Percentiles rank a stretch among this genome's conserved stretches.
Evolutionary conservation across 345 rosid species (phyloP).

Genomic region (Eucalyptus decipiens): DNA sequence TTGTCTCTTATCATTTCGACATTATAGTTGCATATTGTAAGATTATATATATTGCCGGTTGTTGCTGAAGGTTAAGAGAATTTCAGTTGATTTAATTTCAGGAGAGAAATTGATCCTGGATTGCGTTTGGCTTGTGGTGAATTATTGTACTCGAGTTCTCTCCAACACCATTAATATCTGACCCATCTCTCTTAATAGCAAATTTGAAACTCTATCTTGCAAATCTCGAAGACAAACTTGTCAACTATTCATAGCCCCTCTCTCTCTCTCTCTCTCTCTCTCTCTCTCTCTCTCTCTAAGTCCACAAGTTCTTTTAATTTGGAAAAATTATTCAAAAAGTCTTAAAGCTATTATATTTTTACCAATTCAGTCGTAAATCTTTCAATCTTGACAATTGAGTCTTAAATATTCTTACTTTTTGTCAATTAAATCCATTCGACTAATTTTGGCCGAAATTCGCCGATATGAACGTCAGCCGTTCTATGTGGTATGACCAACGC

Average conservation of each 20-base stretch:
- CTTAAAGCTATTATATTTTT: accelerated
- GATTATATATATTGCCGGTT: too few relatives aligned
- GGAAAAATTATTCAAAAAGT: not conserved
- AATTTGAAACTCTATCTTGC: not conserved
- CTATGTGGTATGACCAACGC: accelerated
- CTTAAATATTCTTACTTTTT: accelerated
- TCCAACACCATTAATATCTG: not conserved
- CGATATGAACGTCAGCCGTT: accelerated
- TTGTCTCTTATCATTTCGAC: too few relatives aligned
- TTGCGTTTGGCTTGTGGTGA: too few relatives aligned
- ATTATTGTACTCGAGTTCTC: too few relatives aligned
- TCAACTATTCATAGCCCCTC: not conserved
- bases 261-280: not conserved
- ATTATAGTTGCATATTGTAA: too few relatives aligned
- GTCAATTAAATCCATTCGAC: accelerated
- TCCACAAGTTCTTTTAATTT: not conserved
- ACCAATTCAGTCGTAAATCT: accelerated
- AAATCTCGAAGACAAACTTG: not conserved
- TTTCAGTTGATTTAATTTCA: too few relatives aligned
- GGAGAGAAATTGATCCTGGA: too few relatives aligned
- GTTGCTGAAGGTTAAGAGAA: too few relatives aligned
- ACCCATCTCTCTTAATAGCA: not conserved
- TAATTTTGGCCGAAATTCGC: accelerated
- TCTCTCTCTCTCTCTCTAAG: not conserved
- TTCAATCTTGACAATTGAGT: not conserved